phyloP scores from a whole-genome alignment of 2,329 filamentous ascomycete species.

The Cadophora sp. region DNA sequence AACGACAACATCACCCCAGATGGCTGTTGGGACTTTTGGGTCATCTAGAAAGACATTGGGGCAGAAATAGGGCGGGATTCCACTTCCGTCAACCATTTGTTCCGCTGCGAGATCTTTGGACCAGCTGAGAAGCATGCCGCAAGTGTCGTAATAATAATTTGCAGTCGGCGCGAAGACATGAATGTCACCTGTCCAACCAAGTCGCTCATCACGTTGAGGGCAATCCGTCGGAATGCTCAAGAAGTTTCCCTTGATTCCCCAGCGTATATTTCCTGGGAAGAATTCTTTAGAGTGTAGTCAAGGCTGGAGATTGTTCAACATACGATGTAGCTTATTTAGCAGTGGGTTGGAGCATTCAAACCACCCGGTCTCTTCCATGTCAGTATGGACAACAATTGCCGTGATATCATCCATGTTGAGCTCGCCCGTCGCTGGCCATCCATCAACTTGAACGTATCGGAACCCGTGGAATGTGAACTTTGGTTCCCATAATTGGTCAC shows the following conservation, averaged over 20 bases:
- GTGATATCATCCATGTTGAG: conserved; percentile 20
- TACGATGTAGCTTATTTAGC: conserved; percentile 52
- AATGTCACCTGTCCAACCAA: conserved; percentile 56
- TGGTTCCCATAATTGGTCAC: conserved; percentile 47
- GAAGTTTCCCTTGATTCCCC: conserved; percentile 55
- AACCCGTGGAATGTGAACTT: conserved; percentile 56
- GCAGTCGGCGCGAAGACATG: conserved; percentile 52
- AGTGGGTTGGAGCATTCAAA: conserved; percentile 37
- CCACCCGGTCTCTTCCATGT: conserved; percentile 34
- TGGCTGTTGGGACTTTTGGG: conserved; percentile 35
- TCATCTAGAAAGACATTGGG: conserved; percentile 31
- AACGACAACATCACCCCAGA: conserved; percentile 53
- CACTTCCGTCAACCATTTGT: conserved; percentile 39
- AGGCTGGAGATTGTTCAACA: neutral
- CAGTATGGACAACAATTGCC: conserved; percentile 33
- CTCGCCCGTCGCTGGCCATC: conserved; percentile 21
- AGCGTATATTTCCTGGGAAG: conserved; percentile 49
- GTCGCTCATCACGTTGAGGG: conserved; percentile 54
- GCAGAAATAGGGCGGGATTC: conserved; percentile 33
- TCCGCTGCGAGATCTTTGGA: conserved; percentile 44
- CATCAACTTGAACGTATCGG: conserved; percentile 45
- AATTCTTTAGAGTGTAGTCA: neutral
- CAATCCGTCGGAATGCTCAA: conserved; percentile 54
- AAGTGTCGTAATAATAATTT: conserved; percentile 49
- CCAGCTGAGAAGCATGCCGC: conserved; percentile 50